These are phyloP conservation scores for Zygoascus tannicola DNA, from an alignment of 805 yeast genomes.

Conservation along the genomic window DNA sequence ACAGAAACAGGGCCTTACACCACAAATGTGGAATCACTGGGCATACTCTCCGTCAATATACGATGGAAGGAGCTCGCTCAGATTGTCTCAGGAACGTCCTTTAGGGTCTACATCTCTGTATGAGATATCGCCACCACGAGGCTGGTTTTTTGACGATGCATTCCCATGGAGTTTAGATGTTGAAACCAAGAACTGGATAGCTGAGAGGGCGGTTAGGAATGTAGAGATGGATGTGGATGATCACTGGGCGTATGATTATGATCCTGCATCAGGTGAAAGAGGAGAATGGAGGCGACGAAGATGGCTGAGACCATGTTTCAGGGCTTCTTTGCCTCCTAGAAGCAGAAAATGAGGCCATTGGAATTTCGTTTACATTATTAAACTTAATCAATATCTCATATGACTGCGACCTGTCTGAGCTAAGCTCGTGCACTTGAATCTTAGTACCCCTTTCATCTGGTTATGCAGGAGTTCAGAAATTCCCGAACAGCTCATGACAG, in stretches of 20 bases:
- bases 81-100: constrained; percentile 49
- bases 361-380: too few relatives aligned
- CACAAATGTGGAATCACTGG: constrained; percentile 53
- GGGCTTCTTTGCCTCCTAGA: constrained; percentile 14
- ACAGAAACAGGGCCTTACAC: constrained; percentile 53
- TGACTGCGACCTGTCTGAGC: too few relatives aligned
- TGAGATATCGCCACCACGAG: constrained; percentile 55
- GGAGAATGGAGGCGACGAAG: constrained; percentile 36
- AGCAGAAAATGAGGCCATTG: not conserved
- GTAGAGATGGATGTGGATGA: constrained; percentile 23
- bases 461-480: too few relatives aligned
- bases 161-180: constrained; percentile 59
- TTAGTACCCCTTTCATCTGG: too few relatives aligned
- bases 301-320: constrained; percentile 28
- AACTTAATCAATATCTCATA: not conserved
- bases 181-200: constrained; percentile 44
- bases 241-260: constrained; percentile 32
- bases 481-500: too few relatives aligned
- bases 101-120: constrained; percentile 48
- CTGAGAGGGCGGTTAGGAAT: constrained; percentile 33
- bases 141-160: constrained; percentile 61
- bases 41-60: constrained; percentile 49
- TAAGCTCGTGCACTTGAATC: too few relatives aligned
- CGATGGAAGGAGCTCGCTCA: constrained; percentile 37
- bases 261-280: constrained; percentile 17